These are phyloP conservation scores for Endothia cerciana DNA, from an alignment of 2,329 filamentous ascomycete species.

Conservation along the genomic window DNA sequence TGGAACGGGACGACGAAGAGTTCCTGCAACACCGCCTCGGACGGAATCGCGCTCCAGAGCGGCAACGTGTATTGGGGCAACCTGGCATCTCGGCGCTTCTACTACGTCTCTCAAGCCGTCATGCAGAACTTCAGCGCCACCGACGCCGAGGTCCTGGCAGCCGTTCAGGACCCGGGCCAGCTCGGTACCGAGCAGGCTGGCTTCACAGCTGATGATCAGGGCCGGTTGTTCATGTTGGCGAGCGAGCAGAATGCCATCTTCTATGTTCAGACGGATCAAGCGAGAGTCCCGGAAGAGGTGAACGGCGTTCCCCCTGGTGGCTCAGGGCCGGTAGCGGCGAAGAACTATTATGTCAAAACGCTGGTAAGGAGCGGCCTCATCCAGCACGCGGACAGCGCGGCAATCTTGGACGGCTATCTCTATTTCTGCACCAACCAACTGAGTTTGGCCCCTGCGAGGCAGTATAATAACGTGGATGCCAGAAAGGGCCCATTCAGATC, in stretches of 20 bases:
- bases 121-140: conserved; percentile 38
- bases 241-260: conserved; percentile 49
- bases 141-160: conserved; percentile 41
- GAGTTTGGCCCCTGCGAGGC: conserved; percentile 39
- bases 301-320: conserved; percentile 41
- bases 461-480: conserved; percentile 44
- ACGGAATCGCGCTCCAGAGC: conserved; percentile 44
- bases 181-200: conserved; percentile 46
- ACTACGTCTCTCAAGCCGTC: conserved; percentile 42
- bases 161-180: conserved; percentile 44
- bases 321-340: conserved; percentile 37
- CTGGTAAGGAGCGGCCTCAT: conserved; percentile 44
- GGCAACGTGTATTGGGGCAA: conserved; percentile 49
- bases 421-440: conserved; percentile 49
- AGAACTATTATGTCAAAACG: conserved; percentile 45
- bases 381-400: conserved; percentile 46
- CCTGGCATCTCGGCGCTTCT: conserved; percentile 45
- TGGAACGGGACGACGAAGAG: conserved; percentile 42
- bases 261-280: conserved; percentile 44
- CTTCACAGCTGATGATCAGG: conserved; percentile 46
- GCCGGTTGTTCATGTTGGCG: conserved; percentile 45
- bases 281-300: conserved; percentile 39
- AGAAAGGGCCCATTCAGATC: conserved; percentile 42
- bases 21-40: conserved; percentile 38
- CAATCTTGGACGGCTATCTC: conserved; percentile 45